Conservation (phyloP, 1,284 basidiomycete genomes). For the Rhodotorula sp. region DNA sequence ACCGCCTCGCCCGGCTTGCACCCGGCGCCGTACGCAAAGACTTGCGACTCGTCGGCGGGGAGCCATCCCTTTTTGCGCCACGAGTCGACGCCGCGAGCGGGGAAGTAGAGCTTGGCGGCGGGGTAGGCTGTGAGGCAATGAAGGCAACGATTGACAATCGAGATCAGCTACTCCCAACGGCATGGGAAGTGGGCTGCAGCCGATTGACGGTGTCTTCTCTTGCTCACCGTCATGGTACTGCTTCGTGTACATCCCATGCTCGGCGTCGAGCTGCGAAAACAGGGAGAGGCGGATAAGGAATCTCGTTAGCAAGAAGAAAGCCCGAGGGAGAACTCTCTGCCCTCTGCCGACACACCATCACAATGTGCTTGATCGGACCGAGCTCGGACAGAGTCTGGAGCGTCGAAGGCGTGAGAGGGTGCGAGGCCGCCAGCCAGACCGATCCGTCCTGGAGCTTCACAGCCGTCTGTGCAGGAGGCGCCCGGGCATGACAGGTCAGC, state of each 20-base stretch:
- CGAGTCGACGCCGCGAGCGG: constrained; percentile 26
- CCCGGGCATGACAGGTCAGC: too few relatives aligned
- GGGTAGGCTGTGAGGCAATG: constrained; percentile 34
- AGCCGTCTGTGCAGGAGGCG: constrained; percentile 57
- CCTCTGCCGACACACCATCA: constrained; percentile 30
- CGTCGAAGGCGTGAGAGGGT: constrained; percentile 65
- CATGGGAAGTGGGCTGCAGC: neutral
- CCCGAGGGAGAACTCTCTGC: too few relatives aligned
- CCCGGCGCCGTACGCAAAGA: constrained; percentile 20
- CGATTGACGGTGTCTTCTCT: neutral
- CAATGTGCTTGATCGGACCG: constrained; percentile 49
- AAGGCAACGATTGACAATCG: too few relatives aligned
- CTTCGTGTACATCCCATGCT: constrained; percentile 33
- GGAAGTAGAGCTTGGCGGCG: constrained; percentile 40
- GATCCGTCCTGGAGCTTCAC: constrained; percentile 68
- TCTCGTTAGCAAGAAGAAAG: too few relatives aligned
- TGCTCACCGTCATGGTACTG: constrained; percentile 21
- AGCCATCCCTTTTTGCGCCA: constrained; percentile 32
- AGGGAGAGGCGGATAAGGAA: constrained; percentile 23
- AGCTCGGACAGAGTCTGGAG: constrained; percentile 10
- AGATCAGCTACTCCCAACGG: neutral
- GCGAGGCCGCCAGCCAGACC: constrained; percentile 84
- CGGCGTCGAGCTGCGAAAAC: constrained; percentile 17
- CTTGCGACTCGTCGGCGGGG: constrained; percentile 14
- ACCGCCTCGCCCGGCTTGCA: constrained; percentile 12